These are phyloP conservation scores for Phytophthora palmivora DNA, from an alignment of 352 stramenopile species.

Conservation along the genomic window DNA sequence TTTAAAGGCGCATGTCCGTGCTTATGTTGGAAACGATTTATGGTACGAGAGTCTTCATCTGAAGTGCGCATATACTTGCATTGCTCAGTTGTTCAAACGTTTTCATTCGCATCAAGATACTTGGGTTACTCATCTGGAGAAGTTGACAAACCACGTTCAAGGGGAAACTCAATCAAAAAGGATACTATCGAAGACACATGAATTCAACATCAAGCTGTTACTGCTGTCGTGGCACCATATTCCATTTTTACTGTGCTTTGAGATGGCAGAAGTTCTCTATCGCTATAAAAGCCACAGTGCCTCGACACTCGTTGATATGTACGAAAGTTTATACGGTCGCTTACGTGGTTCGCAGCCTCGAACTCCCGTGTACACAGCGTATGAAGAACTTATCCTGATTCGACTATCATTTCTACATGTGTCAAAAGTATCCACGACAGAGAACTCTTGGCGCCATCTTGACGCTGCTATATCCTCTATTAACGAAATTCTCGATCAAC, in stretches of 20 bases:
- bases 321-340: slow-evolving; percentile 64
- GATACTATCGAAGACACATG: neutral
- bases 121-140: slow-evolving; percentile 13
- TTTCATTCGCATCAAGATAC: slow-evolving; percentile 37
- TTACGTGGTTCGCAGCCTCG: slow-evolving; percentile 44
- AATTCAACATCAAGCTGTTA: slow-evolving; percentile 39
- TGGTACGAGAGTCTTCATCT: slow-evolving; percentile 51
- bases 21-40: slow-evolving; percentile 37
- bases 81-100: slow-evolving; percentile 43
- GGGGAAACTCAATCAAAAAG: slow-evolving; percentile 2
- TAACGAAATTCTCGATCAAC: slow-evolving; percentile 42
- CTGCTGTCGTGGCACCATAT: slow-evolving; percentile 65
- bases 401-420: slow-evolving; percentile 64
- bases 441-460: slow-evolving; percentile 29
- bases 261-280: slow-evolving; percentile 70
- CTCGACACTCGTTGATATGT: slow-evolving; percentile 48
- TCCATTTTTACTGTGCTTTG: slow-evolving; percentile 66
- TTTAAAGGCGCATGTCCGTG: slow-evolving; percentile 55
- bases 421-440: slow-evolving; percentile 25
- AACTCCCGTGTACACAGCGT: slow-evolving; percentile 39
- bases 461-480: slow-evolving; percentile 30
- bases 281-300: slow-evolving; percentile 31
- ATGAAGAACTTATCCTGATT: slow-evolving; percentile 63
- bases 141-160: slow-evolving; percentile 15
- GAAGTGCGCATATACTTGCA: slow-evolving; percentile 33